A percentile compares a stretch with the other conserved stretches of the same genome.
phyloP scores from a whole-genome alignment of 305 asterid genomes.

The Solanum chacoense region DNA sequence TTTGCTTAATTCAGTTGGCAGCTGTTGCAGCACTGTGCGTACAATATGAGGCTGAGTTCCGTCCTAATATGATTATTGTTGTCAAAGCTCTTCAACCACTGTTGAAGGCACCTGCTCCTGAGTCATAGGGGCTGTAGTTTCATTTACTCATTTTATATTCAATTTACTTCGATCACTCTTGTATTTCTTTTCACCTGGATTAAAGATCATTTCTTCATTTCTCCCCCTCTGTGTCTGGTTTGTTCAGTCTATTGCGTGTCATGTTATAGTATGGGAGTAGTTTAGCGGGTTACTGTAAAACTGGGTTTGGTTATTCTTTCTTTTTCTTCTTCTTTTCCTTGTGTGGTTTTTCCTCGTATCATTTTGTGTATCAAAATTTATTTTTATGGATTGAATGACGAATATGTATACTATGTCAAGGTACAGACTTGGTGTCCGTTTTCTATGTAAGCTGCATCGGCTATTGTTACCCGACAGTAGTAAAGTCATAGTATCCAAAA shows the following conservation, averaged over 20 bases:
- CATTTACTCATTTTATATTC: neutral
- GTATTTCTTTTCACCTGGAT: neutral
- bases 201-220: neutral
- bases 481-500: neutral
- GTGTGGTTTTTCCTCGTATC: neutral
- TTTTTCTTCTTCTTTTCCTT: neutral
- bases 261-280: neutral
- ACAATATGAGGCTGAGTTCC: conserved; percentile 73
- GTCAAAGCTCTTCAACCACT: conserved; percentile 78
- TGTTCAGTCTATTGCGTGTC: neutral
- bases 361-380: neutral
- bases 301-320: neutral
- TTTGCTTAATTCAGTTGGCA: conserved; percentile 36
- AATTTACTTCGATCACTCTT: neutral
- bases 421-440: neutral
- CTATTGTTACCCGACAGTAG: neutral
- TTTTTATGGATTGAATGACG: neutral
- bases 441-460: neutral
- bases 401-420: neutral
- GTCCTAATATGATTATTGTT: conserved; percentile 74
- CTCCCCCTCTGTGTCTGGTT: neutral
- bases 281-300: neutral
- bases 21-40: conserved; percentile 76
- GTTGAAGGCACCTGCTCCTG: conserved; percentile 33
- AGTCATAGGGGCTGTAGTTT: neutral